phyloP scores from a whole-genome alignment of 2,329 filamentous ascomycete species.

The Pseudogymnoascus sp. region DNA sequence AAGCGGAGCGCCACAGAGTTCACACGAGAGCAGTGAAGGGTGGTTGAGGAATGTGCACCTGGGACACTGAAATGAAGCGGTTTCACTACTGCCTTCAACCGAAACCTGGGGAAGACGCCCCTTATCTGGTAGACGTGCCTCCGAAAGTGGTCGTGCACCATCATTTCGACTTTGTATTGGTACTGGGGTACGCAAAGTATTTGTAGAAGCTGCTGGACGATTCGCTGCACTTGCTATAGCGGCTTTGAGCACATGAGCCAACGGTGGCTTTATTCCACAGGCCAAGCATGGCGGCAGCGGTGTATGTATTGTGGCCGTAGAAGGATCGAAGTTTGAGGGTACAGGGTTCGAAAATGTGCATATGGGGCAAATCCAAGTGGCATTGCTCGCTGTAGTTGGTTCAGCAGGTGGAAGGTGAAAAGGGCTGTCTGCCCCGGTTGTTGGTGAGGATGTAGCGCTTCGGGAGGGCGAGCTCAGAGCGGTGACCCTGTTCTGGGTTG shows the following conservation, averaged over 20 bases:
- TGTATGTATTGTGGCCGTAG: conserved; percentile 69
- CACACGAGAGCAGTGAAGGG: conserved; percentile 74
- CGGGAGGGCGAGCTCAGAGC: conserved; percentile 40
- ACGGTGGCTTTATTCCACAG: conserved; percentile 86
- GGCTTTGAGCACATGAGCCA: conserved; percentile 78
- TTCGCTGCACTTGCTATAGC: conserved; percentile 68
- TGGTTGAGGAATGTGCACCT: conserved; percentile 93
- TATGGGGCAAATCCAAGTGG: conserved; percentile 93
- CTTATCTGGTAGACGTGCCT: conserved; percentile 12
- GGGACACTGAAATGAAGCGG: conserved; percentile 58
- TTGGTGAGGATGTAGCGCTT: conserved; percentile 40
- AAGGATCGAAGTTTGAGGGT: conserved; percentile 86
- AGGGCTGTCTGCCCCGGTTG: conserved; percentile 36
- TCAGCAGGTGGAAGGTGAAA: conserved; percentile 39
- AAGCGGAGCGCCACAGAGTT: conserved; percentile 81
- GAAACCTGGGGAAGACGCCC: conserved; percentile 12
- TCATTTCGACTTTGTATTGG: conserved; percentile 23
- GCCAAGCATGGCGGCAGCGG: conserved; percentile 80
- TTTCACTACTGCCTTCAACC: neutral
- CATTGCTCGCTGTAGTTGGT: conserved; percentile 46
- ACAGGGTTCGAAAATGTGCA: conserved; percentile 92
- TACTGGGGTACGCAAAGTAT: conserved; percentile 24
- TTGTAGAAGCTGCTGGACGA: conserved; percentile 32
- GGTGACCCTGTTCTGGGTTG: conserved; percentile 47
- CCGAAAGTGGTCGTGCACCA: conserved; percentile 19